Percentiles rank a stretch among this genome's conserved stretches.
phyloP scores from a whole-genome alignment of 441 rosid species.

The Omphalea diandra region DNA sequence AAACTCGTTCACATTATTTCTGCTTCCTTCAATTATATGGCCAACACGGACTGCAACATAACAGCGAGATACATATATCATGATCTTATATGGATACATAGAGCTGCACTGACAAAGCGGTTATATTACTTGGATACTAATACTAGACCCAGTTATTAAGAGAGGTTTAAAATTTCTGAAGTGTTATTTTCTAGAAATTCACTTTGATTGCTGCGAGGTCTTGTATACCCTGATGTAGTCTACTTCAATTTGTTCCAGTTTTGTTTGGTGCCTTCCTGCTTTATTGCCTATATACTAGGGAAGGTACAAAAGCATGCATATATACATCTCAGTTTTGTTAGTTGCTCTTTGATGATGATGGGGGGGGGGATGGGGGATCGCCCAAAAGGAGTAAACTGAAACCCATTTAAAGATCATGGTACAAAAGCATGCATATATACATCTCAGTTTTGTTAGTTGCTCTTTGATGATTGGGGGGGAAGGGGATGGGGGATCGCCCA shows the following conservation, averaged over 20 bases:
- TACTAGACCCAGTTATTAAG: not conserved
- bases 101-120: constrained; percentile 11
- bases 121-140: not conserved
- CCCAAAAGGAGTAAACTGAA: no score
- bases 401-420: no score
- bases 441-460: no score
- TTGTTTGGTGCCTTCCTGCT: not conserved
- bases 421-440: no score
- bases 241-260: not conserved
- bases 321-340: no score
- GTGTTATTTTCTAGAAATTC: not conserved
- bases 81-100: not conserved
- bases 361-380: no score
- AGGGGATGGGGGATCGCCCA: no score
- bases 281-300: not conserved
- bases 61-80: not conserved
- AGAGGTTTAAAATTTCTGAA: constrained; percentile 9
- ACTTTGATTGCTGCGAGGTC: not conserved
- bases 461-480: no score
- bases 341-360: no score
- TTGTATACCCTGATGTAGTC: not conserved
- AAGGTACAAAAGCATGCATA: no score
- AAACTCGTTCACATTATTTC: not conserved
- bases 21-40: constrained; percentile 22
- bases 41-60: not conserved